phyloP scores from a whole-genome alignment of 2,329 filamentous ascomycete species.

The Talaromyces sp. region DNA sequence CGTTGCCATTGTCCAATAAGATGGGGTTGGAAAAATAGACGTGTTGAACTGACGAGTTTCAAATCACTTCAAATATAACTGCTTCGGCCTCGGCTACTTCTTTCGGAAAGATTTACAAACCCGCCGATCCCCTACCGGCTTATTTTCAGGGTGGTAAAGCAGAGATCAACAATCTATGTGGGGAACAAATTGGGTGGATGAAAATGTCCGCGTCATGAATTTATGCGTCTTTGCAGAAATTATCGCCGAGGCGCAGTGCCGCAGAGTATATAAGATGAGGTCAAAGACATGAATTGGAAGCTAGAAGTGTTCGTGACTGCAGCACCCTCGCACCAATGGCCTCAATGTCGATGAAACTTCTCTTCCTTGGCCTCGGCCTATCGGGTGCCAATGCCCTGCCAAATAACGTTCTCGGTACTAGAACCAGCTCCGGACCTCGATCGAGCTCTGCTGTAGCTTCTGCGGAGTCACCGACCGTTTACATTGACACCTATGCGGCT shows the following conservation, averaged over 20 bases:
- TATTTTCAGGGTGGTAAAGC: background rate
- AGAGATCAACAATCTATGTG: background rate
- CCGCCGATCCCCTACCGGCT: background rate
- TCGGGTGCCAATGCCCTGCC: background rate
- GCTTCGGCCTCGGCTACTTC: background rate
- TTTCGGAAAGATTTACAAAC: background rate
- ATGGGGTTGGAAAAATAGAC: background rate
- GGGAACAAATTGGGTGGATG: background rate
- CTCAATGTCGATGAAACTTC: background rate
- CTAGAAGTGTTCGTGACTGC: background rate
- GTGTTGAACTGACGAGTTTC: background rate
- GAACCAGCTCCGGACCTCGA: background rate
- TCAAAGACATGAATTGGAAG: background rate
- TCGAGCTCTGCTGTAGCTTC: slow-evolving; percentile 1
- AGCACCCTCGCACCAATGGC: background rate
- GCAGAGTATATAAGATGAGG: background rate
- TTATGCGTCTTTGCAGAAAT: background rate
- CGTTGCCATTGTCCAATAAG: too few relatives aligned
- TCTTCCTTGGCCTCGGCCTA: background rate
- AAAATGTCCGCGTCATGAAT: background rate
- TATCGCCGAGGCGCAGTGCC: background rate
- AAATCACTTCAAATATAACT: background rate
- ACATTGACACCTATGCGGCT: background rate
- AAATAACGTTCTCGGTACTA: background rate
- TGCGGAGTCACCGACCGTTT: background rate